These are phyloP conservation scores for Rutstroemia sp. DNA, from an alignment of 2,329 filamentous ascomycete genomes.

Conservation along the genomic window DNA sequence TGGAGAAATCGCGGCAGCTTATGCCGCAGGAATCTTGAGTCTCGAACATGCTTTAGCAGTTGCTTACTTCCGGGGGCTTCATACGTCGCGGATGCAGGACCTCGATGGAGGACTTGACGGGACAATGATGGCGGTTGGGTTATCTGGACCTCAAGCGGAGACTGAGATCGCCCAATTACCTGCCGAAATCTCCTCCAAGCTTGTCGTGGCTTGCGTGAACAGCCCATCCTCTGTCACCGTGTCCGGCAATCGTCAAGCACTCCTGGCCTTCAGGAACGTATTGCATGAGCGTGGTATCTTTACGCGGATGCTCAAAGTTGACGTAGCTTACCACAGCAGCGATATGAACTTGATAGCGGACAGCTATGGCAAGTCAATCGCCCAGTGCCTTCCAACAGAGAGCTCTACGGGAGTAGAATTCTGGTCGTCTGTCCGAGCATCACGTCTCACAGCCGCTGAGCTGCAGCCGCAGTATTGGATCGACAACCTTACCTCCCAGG, in stretches of 20 bases:
- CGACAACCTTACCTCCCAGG: conserved; percentile 36
- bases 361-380: neutral
- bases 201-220: conserved; percentile 27
- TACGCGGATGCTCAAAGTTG: conserved; percentile 8
- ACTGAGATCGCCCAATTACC: conserved; percentile 13
- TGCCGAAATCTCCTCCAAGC: neutral
- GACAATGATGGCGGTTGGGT: conserved; percentile 41
- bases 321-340: neutral
- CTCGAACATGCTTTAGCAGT: conserved; percentile 19
- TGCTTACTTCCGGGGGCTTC: conserved; percentile 24
- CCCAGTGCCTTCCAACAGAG: too few relatives aligned
- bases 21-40: conserved; percentile 19
- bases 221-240: conserved; percentile 16
- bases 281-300: conserved; percentile 18
- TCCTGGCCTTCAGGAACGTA: conserved; percentile 10
- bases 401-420: too few relatives aligned
- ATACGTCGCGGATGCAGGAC: conserved; percentile 11
- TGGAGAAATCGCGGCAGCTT: conserved; percentile 27
- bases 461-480: conserved; percentile 34
- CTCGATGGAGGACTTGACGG: conserved; percentile 33
- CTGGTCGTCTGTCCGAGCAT: too few relatives aligned
- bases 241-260: conserved; percentile 12
- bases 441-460: too few relatives aligned
- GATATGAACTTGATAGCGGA: neutral
- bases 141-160: conserved; percentile 7